Base-by-base conservation (phyloP, 2,329 filamentous ascomycete genomes). In the Ophiostoma australiae region DNA sequence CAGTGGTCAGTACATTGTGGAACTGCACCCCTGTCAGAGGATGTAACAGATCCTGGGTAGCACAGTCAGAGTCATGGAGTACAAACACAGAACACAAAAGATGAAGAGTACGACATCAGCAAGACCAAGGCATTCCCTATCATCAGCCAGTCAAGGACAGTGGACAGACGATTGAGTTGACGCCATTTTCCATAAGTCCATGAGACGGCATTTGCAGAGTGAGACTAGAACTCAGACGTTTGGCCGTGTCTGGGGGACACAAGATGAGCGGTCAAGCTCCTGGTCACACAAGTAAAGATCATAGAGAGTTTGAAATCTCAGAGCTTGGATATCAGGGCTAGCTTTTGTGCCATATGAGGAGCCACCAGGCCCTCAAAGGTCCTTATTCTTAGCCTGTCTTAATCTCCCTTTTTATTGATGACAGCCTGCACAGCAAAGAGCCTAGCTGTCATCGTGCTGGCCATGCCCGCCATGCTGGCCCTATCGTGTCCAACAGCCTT, bases 401-500 rank as follows among this genome's bases (percentile, higher is more conserved):
- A 3, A n/a, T 48, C 44, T 20, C 7, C 44, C 17, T 3, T 48
- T 17, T 20, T 7, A 41, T 7, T 48, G 3, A 17, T 7, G 44
- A 48, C 37, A 11, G 37, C 13, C 37, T 11, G 13, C 37, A 39
- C 2, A 2, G 37, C 13, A 39, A 13, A 39, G 37, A 11, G 13
- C 37, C 37, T 39, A 17, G 44, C 44, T 48, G 44, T 20, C 44
- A 48, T 48, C 17, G 44, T 20, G 44, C 20, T 48, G 20, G 17
- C 17, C 13, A 7, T 48, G 44, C 44, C n/a, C 17, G n/a, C 44
- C 17, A 20, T 48, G 44, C 44, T 48, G 55, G 23, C 37, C 33
- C 11, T 69, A n/a, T 69, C 44, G 13, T 55, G 67, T 61, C 17
- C 66, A 65, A 20, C 63, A 31, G 69, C 58, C 69, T 67, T 58